Base-by-base conservation (phyloP, 78 protist genomes). In the Dictyostelium firmibasis region DNA sequence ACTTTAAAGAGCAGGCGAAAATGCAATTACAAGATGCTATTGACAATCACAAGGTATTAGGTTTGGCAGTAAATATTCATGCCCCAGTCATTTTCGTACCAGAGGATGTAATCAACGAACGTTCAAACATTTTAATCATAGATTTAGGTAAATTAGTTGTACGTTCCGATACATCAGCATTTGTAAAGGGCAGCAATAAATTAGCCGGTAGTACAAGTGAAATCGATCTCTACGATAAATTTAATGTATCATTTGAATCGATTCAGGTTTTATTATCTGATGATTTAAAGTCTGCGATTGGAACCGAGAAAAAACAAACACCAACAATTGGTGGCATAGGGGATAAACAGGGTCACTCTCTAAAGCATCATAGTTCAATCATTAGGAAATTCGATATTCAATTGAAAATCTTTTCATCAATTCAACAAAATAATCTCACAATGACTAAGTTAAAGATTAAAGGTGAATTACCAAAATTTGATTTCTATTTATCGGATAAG, bases 91-190 rank as follows among this genome's bases (percentile, higher is more conserved):
- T 92, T n/a, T 50, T 83, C 33, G 7, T 92, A 18, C 96, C 96
- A 60, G 94, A 89, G 41, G 83, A 78, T 81, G 92, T 92, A 8
- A 8, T 53, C 0, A 91, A 36, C 25, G 82, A 84, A 5, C 62
- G 75, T 25, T 69, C 86, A 18, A 70, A 31, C 20, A 20, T 27
- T 33, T 47, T 92, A 29, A n/a, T 92, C 1, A 57, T 84, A 0
- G 96, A 92, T 84, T 85, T 92, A 8, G 96, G 96, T 92, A 83
- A 67, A 44, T 83, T 92, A 10, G 84, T 83, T n/a, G 79, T 92
- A 13, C 67, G 57, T 18, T 85, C 92, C 0, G 96, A 85, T 33
- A 31, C 62, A 16, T 70, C 41, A 70, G 43, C 29, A 6, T 18
- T 25, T 2, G 70, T 81, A 5, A 89, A 89, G n/a, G 94, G 94